Evolutionary conservation across 2,329 filamentous ascomycete genomes (phyloP), one percentile per base, ranked within the genome.

Genomic region (Penicillium palitans): DNA sequence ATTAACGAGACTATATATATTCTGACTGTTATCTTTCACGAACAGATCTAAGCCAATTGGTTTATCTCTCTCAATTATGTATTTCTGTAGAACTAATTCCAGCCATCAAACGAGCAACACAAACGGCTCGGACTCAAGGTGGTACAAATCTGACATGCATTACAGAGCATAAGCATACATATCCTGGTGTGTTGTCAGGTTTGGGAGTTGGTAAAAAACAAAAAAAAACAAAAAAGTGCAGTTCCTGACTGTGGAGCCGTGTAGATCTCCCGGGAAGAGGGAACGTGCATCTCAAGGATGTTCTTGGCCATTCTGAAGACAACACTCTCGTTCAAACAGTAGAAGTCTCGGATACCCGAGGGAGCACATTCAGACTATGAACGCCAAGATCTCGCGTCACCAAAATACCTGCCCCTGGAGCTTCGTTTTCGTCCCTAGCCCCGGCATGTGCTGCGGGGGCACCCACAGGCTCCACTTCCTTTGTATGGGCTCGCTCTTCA

Each of bases 81-180:
- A 21, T 33, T 29, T 19, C 29, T 6, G 6, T 33, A 12, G 6
- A 19, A 46, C n/a, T 21, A 4, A 21, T 21, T 33, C 4, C 27
- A 21, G 21, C 12, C 19, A 42, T 21, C 13, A 42, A 42, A 17
- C n/a, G n/a, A 21, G 9, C 13, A 25, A 19, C 10, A 21, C 31
- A 45, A 46, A 37, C 41, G 29, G 4, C 19, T 33, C 9, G 19
- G 40, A 45, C 21, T 46, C 21, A 45, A 12, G 35, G 31, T 53
- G 19, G 10, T 24, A 56, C 39, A 33, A 53, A 47, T 53, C 49
- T 47, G 49, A 57, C 49, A 52, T 56, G 47, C 46, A 27, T 33
- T 37, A 31, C 39, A 42, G 52, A 40, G 27, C 47, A 42, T 44
- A 51, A 50, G 21, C 37, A 42, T 35, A 31, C 17, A 17, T 8